These are phyloP conservation scores for Coriolopsis trogii DNA, from an alignment of 1,284 basidiomycete species.

Conservation along the genomic window DNA sequence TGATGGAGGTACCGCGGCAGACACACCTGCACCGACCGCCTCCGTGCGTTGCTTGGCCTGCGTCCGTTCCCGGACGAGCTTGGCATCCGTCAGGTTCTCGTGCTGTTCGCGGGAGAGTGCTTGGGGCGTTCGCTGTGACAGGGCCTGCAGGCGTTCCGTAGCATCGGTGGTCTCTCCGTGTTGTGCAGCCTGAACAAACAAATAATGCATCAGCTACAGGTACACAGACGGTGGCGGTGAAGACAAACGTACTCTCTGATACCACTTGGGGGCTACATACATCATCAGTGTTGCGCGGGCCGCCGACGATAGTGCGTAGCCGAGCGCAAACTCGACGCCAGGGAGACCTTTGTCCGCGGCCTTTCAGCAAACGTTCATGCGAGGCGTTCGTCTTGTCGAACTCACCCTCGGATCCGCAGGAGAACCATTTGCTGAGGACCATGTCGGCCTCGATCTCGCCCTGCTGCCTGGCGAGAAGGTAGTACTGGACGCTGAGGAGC, in stretches of 20 bases:
- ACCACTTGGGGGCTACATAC: constrained; percentile 74
- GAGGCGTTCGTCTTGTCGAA: constrained; percentile 91
- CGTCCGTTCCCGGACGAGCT: constrained; percentile 83
- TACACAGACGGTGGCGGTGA: neutral
- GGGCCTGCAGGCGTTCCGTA: constrained; percentile 68
- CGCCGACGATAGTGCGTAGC: constrained; percentile 85
- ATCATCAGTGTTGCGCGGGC: constrained; percentile 67
- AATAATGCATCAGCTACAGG: too few species aligned
- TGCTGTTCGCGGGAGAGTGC: constrained; percentile 80
- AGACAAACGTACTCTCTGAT: constrained; percentile 47
- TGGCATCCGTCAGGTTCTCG: constrained; percentile 76
- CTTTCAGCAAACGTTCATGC: constrained; percentile 91
- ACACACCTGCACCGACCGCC: constrained; percentile 27
- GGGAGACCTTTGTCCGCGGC: constrained; percentile 81
- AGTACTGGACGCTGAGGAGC: constrained; percentile 90
- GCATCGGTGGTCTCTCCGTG: constrained; percentile 88
- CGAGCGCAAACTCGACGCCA: constrained; percentile 92
- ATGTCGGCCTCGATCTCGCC: constrained; percentile 94
- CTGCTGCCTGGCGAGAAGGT: constrained; percentile 82
- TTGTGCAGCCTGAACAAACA: constrained; percentile 71
- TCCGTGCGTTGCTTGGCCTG: constrained; percentile 80
- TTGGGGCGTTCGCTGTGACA: constrained; percentile 60
- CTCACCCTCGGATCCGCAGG: constrained; percentile 79
- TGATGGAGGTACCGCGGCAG: constrained; percentile 17
- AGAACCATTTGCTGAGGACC: constrained; percentile 95